A percentile compares a stretch with the other conserved stretches of the same genome.
phyloP scores from a whole-genome alignment of 176 grass and related monocot genomes.

The Paspalum notatum region DNA sequence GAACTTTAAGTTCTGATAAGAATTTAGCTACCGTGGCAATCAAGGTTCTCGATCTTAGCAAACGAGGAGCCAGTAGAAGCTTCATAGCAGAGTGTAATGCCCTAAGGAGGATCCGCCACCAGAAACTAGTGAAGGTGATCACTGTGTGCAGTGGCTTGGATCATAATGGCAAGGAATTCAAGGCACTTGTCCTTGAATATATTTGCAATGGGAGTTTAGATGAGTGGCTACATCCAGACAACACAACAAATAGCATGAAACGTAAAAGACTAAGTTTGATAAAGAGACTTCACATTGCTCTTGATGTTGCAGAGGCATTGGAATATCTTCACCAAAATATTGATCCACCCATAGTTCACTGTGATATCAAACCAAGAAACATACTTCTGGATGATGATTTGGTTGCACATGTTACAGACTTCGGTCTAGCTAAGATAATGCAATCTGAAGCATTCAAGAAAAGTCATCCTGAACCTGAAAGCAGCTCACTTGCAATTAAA shows the following conservation, averaged over 20 bases:
- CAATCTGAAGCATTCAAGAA: slow-evolving; percentile 12
- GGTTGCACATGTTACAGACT: slow-evolving; percentile 52
- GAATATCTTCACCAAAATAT: slow-evolving; percentile 32
- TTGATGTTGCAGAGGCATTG: slow-evolving; percentile 44
- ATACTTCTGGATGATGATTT: slow-evolving; percentile 63
- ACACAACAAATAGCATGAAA: background rate
- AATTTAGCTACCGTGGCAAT: slow-evolving; percentile 14
- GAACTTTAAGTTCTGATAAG: background rate
- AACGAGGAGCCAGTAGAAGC: slow-evolving; percentile 28
- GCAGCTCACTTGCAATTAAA: slow-evolving; percentile 43
- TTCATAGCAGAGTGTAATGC: slow-evolving; percentile 40
- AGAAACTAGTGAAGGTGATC: slow-evolving; percentile 42
- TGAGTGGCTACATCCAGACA: slow-evolving; percentile 30
- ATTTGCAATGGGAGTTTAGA: slow-evolving; percentile 43
- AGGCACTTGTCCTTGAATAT: slow-evolving; percentile 43
- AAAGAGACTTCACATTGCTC: slow-evolving; percentile 13
- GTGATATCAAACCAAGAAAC: slow-evolving; percentile 70
- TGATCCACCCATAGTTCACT: slow-evolving; percentile 49
- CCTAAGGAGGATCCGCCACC: slow-evolving; percentile 34
- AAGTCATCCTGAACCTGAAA: slow-evolving; percentile 3
- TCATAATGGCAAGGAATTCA: slow-evolving; percentile 35
- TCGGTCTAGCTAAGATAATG: slow-evolving; percentile 55
- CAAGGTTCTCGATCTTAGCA: slow-evolving; percentile 35
- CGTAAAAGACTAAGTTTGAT: slow-evolving; percentile 13
- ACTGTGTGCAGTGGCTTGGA: slow-evolving; percentile 26